Percentiles rank a stretch among this genome's conserved stretches.
phyloP scores from a whole-genome alignment of 352 stramenopile genomes.

The Phytophthora hybrid region DNA sequence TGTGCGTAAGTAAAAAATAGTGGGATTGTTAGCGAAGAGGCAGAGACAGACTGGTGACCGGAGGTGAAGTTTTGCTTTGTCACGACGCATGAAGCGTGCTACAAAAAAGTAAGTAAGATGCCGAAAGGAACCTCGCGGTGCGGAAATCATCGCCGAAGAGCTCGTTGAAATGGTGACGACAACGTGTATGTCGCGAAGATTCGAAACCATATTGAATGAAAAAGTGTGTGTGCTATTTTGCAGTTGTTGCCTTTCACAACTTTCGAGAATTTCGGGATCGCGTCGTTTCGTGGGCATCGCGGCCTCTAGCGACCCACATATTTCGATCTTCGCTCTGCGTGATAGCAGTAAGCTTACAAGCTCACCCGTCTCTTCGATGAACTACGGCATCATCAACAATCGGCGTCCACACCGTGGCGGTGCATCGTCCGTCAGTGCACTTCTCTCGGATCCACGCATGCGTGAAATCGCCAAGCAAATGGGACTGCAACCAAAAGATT shows the following conservation, averaged over 20 bases:
- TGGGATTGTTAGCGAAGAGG: too few species aligned
- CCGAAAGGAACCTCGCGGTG: neutral
- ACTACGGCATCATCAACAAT: conserved; percentile 90
- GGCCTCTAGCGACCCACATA: conserved; percentile 12
- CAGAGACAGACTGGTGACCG: too few species aligned
- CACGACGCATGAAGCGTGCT: neutral
- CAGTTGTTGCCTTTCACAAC: too few species aligned
- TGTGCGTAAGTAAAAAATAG: too few species aligned
- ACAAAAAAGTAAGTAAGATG: neutral
- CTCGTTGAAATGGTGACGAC: neutral
- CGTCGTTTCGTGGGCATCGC: neutral
- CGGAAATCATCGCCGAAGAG: conserved; percentile 18
- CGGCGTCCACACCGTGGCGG: conserved; percentile 41
- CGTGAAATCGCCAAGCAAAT: conserved; percentile 88
- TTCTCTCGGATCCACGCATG: conserved; percentile 69
- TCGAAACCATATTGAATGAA: neutral
- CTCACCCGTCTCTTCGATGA: conserved; percentile 52
- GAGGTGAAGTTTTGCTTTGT: too few species aligned
- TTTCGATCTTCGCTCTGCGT: conserved; percentile 20
- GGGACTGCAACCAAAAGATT: conserved; percentile 73
- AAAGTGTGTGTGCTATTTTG: neutral
- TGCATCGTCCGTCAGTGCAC: conserved; percentile 36
- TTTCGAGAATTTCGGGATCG: conserved; percentile 10
- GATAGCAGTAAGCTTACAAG: conserved; percentile 3
- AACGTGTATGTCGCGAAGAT: neutral